These are phyloP conservation scores for Cerrena zonata DNA, from an alignment of 1,284 basidiomycete species.

Conservation along the genomic window DNA sequence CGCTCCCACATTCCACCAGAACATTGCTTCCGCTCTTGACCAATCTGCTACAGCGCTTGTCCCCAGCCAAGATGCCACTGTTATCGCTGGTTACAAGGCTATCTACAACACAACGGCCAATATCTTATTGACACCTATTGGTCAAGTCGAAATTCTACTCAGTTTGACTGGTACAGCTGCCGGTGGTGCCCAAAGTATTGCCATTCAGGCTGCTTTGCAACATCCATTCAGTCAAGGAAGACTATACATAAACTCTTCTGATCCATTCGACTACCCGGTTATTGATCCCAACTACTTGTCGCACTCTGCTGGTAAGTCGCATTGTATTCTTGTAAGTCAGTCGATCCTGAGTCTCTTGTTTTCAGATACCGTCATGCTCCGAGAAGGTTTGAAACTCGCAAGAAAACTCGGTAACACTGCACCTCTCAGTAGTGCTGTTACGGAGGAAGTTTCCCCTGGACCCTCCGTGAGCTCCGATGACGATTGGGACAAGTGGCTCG, in stretches of 20 bases:
- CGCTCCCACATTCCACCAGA: conserved; percentile 27
- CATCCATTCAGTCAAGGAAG: conserved; percentile 51
- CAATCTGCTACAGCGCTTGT: conserved; percentile 37
- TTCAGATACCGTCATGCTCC: conserved; percentile 43
- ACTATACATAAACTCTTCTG: conserved; percentile 42
- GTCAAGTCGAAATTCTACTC: conserved; percentile 60
- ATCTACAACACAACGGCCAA: conserved; percentile 50
- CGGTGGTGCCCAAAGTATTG: conserved; percentile 34
- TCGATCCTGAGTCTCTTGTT: conserved; percentile 20
- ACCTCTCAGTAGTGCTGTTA: conserved; percentile 33
- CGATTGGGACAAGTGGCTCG: conserved; percentile 44
- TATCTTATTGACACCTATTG: conserved; percentile 39
- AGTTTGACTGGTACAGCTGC: conserved; percentile 43
- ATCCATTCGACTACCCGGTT: conserved; percentile 48
- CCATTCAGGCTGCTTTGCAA: conserved; percentile 63
- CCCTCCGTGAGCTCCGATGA: conserved; percentile 35
- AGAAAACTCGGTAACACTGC: conserved; percentile 37
- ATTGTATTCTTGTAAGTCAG: conserved; percentile 10
- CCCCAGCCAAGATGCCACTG: conserved; percentile 42
- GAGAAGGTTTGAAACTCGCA: conserved; percentile 52
- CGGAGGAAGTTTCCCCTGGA: conserved; percentile 36
- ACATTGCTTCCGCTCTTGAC: conserved; percentile 31
- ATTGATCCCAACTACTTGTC: conserved; percentile 64
- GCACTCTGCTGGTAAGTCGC: conserved; percentile 33
- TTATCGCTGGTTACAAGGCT: conserved; percentile 58